A percentile compares a stretch with the other conserved stretches of the same genome.
Evolutionary conservation across 495 filamentous ascomycete genomes (phyloP).

Genomic region (Chaetomidium leptoderma): DNA sequence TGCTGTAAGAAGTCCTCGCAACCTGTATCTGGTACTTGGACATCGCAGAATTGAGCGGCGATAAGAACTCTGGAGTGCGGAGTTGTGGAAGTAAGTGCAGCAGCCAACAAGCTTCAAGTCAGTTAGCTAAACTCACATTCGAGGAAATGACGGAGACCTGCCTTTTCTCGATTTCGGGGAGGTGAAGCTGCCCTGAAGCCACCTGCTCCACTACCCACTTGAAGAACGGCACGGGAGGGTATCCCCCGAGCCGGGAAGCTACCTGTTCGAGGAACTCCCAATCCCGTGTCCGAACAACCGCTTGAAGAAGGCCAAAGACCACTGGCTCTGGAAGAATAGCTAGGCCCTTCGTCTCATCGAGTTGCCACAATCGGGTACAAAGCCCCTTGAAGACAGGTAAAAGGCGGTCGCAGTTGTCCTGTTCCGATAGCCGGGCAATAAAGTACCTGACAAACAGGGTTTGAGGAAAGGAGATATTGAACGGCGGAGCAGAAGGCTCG

Average conservation of each 20-base stretch:
- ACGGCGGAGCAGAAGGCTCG: background rate
- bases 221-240: constrained; percentile 13
- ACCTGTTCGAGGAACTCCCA: constrained; percentile 18
- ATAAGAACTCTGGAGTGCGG: background rate
- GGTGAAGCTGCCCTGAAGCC: background rate
- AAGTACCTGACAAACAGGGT: constrained; percentile 5
- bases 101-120: background rate
- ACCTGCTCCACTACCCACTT: constrained; percentile 13
- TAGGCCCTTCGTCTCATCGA: constrained; percentile 12
- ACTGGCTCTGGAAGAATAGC: background rate
- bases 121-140: background rate
- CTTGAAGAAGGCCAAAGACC: constrained; percentile 12
- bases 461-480: background rate
- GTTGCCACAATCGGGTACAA: constrained; percentile 12
- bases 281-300: constrained; percentile 12
- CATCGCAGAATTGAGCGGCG: background rate
- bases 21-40: background rate
- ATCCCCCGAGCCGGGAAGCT: constrained; percentile 4
- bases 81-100: background rate
- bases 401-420: constrained; percentile 3
- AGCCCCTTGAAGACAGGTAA: constrained; percentile 18
- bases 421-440: background rate
- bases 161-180: constrained; percentile 14
- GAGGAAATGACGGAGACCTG: background rate
- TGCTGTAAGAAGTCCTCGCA: background rate